These are phyloP conservation scores for Aspergillus luchuensis DNA, from an alignment of 2,329 filamentous ascomycete species.

Conservation along the genomic window DNA sequence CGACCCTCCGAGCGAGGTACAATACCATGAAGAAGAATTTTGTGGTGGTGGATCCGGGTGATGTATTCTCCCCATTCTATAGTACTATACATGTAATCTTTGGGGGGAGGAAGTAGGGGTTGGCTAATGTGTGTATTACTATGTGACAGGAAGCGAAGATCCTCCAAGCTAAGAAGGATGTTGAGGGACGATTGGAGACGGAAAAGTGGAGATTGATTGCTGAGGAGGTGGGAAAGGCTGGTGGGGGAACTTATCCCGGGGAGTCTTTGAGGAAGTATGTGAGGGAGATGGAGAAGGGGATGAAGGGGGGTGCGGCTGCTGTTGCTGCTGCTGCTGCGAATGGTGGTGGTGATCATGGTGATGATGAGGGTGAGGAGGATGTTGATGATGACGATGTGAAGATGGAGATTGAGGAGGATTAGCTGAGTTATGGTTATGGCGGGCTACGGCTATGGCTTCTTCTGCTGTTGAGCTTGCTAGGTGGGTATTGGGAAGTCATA, in stretches of 20 bases:
- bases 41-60: slow-evolving; percentile 36
- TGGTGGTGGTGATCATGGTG: no score
- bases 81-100: not conserved
- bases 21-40: slow-evolving; percentile 44
- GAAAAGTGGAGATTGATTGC: slow-evolving; percentile 45
- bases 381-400: no score
- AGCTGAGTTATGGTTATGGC: no score
- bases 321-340: no score
- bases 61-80: slow-evolving; percentile 26
- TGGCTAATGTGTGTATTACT: not conserved
- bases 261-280: slow-evolving; percentile 43
- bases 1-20: slow-evolving; percentile 44
- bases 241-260: slow-evolving; percentile 37
- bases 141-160: slow-evolving; percentile 30
- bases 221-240: slow-evolving; percentile 31
- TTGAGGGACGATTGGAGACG: slow-evolving; percentile 43
- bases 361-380: no score
- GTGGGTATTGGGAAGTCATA: no score
- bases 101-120: not conserved
- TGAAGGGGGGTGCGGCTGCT: no score
- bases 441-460: no score
- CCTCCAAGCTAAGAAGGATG: slow-evolving; percentile 39
- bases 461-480: no score
- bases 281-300: slow-evolving; percentile 12
- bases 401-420: no score